Conservation (phyloP, 306 rosid genomes). For the Vigna trinervia region DNA sequence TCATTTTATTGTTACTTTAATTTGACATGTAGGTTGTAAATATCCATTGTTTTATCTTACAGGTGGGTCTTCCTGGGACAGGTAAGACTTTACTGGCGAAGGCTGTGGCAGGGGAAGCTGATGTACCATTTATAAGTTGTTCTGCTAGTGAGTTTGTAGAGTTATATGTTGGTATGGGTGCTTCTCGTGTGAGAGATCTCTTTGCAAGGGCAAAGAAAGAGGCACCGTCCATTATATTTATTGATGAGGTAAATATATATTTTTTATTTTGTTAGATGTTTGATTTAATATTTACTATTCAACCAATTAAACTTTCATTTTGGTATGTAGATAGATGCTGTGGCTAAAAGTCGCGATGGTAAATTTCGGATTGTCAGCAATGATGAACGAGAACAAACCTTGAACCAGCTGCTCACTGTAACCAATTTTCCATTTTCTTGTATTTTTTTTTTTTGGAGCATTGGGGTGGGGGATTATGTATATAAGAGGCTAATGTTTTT, state of each 20-base stretch:
- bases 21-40: constrained; percentile 29
- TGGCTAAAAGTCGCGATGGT: constrained; percentile 99
- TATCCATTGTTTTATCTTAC: constrained; percentile 52
- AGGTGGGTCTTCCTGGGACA: constrained; percentile 99
- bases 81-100: constrained; percentile 99
- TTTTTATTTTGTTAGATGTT: constrained; percentile 26
- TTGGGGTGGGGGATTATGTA: neutral
- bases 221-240: constrained; percentile 92
- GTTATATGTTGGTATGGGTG: constrained; percentile 99
- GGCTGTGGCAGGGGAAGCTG: constrained; percentile 99
- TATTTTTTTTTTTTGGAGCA: neutral
- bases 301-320: constrained; percentile 31
- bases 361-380: constrained; percentile 94
- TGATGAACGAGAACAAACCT: constrained; percentile 97
- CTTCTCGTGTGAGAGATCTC: constrained; percentile 99
- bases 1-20: constrained; percentile 29
- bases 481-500: constrained; percentile 20
- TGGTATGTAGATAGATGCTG: constrained; percentile 90
- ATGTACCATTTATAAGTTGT: constrained; percentile 95
- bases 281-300: constrained; percentile 36
- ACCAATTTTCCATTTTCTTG: constrained; percentile 49
- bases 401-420: constrained; percentile 98
- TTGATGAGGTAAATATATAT: constrained; percentile 73
- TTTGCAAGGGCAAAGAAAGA: constrained; percentile 99
- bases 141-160: constrained; percentile 99